Evolutionary conservation across 169 alveolate genomes (phyloP).

Genomic region (Plasmodium gonderi): DNA sequence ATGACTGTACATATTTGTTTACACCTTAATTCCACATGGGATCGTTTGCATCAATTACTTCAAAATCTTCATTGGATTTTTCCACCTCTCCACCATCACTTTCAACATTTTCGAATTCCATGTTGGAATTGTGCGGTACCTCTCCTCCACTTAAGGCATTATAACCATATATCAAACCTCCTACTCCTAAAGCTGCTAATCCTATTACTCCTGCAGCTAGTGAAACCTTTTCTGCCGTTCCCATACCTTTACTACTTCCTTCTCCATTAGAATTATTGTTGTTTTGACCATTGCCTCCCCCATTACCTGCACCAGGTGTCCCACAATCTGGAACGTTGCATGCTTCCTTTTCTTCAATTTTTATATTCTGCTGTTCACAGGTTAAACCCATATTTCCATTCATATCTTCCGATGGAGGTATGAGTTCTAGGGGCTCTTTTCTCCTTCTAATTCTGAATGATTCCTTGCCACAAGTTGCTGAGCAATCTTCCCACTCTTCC

Average conservation of each 20-base stretch:
- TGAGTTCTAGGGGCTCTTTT: constrained; percentile 55
- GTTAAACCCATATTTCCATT: constrained; percentile 60
- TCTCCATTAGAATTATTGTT: not conserved
- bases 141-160: constrained; percentile 63
- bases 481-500: constrained; percentile 74
- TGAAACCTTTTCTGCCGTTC: constrained; percentile 66
- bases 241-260: constrained; percentile 24
- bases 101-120: constrained; percentile 73
- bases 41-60: constrained; percentile 66
- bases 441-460: constrained; percentile 48
- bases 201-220: constrained; percentile 68
- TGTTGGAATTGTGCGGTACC: constrained; percentile 52
- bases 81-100: constrained; percentile 11
- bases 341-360: constrained; percentile 37
- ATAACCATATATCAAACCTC: constrained; percentile 61
- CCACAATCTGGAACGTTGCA: constrained; percentile 46
- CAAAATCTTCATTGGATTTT: constrained; percentile 54
- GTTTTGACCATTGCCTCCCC: not conserved
- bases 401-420: constrained; percentile 57
- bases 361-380: constrained; percentile 63
- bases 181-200: constrained; percentile 34
- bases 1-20: no score
- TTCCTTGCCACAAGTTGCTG: constrained; percentile 35
- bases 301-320: not conserved
- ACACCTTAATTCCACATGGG: constrained; percentile 57